phyloP scores from a whole-genome alignment of 495 filamentous ascomycete species.

The Friedmanniomyces simplex region DNA sequence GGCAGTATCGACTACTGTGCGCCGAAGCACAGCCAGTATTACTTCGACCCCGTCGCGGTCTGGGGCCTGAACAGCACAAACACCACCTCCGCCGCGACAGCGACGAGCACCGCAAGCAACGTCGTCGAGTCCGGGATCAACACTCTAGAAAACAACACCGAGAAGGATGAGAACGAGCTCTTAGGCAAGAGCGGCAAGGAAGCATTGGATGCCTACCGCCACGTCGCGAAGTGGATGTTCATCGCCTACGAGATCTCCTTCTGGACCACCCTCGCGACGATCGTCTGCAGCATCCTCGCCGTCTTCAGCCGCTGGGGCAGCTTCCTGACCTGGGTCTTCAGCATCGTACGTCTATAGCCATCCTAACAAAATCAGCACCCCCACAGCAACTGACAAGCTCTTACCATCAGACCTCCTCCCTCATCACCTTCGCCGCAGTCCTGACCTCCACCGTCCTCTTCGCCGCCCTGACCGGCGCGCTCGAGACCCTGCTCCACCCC shows the following conservation, averaged over 20 bases:
- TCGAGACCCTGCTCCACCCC: conserved; percentile 50
- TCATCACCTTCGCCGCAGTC: conserved; percentile 46
- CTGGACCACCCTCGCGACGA: conserved; percentile 54
- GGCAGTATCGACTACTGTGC: conserved; percentile 49
- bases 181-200: conserved; percentile 38
- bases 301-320: conserved; percentile 59
- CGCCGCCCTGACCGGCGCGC: conserved; percentile 46
- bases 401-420: conserved; percentile 29
- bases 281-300: conserved; percentile 60
- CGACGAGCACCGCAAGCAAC: conserved; percentile 31
- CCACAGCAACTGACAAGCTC: background rate
- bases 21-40: conserved; percentile 51
- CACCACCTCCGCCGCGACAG: conserved; percentile 26
- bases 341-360: conserved; percentile 36
- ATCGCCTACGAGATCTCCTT: conserved; percentile 60
- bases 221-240: conserved; percentile 71
- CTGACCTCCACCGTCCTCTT: conserved; percentile 29
- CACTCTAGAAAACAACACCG: conserved; percentile 19
- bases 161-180: conserved; percentile 46
- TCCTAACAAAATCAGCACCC: background rate
- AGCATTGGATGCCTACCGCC: conserved; percentile 57
- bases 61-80: conserved; percentile 53
- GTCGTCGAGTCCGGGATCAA: conserved; percentile 28
- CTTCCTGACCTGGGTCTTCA: conserved; percentile 69
- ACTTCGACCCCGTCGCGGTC: conserved; percentile 60